phyloP scores from a whole-genome alignment of 495 filamentous ascomycete genomes.

The Neurospora sp. region DNA sequence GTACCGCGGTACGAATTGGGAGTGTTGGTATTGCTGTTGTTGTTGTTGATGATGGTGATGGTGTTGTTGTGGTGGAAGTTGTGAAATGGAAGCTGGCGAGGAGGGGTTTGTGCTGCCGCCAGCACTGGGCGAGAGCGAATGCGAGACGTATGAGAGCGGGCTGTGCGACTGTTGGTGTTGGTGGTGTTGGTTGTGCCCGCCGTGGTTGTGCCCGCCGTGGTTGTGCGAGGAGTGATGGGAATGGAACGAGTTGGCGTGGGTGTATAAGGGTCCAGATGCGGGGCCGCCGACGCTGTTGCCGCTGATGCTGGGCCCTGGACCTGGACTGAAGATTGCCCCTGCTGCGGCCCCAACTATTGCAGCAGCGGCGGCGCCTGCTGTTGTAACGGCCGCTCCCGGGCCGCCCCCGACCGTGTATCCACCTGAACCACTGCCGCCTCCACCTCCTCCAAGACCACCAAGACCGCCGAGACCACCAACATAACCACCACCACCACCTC shows the following conservation, averaged over 20 bases:
- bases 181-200: constrained; percentile 3
- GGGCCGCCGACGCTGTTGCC: constrained; percentile 19
- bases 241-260: constrained; percentile 10
- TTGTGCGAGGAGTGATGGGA: background rate
- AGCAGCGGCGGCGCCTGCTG: background rate
- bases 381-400: background rate
- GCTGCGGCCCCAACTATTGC: constrained; percentile 6
- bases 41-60: background rate
- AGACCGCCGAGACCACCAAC: background rate
- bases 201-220: background rate
- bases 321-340: constrained; percentile 19
- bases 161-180: constrained; percentile 8
- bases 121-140: background rate
- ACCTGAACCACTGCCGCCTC: constrained; percentile 8
- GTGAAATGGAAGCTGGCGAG: constrained; percentile 7
- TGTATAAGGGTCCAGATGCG: constrained; percentile 19
- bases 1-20: constrained; percentile 9
- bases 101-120: background rate
- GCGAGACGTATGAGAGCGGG: background rate
- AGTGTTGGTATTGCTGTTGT: constrained; percentile 16
- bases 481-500: constrained; percentile 3
- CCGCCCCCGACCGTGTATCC: constrained; percentile 11
- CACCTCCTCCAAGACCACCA: background rate
- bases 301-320: constrained; percentile 16
- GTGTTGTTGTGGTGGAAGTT: background rate